phyloP scores from a whole-genome alignment of 2,329 filamentous ascomycete species.

The Cadophora malorum region DNA sequence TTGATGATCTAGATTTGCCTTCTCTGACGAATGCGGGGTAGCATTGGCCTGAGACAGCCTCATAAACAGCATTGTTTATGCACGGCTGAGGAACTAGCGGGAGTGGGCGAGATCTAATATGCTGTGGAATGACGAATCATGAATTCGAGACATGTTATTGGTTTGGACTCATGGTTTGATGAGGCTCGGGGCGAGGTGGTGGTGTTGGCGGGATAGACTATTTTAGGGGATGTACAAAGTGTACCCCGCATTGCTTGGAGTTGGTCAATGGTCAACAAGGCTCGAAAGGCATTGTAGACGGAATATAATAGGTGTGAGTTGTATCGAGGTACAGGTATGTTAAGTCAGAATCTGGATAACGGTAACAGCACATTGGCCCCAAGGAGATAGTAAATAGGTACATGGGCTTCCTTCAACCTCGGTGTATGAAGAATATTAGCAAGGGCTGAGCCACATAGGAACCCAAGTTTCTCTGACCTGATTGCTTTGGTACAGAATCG shows the following conservation, averaged over 20 bases:
- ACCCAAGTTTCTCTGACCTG: too few species aligned
- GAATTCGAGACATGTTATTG: not conserved
- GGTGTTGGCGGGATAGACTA: slow-evolving; percentile 1
- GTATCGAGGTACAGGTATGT: too few species aligned
- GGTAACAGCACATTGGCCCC: too few species aligned
- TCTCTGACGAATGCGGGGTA: not conserved
- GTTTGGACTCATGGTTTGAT: not conserved
- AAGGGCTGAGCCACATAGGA: too few species aligned
- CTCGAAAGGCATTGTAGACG: too few species aligned
- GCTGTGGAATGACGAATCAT: slow-evolving; percentile 5
- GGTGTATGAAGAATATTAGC: too few species aligned
- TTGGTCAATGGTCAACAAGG: too few species aligned
- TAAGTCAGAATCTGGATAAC: too few species aligned
- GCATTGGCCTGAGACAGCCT: not conserved
- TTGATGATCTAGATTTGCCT: not conserved
- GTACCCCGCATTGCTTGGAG: not conserved
- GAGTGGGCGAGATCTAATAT: not conserved
- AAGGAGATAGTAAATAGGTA: too few species aligned
- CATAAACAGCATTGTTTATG: slow-evolving; percentile 4
- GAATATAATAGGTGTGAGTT: too few species aligned
- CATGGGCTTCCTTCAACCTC: too few species aligned
- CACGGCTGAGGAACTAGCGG: not conserved
- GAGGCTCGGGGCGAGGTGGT: not conserved
- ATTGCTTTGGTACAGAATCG: too few species aligned
- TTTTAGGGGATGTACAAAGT: not conserved